Evolutionary conservation across 2,329 filamentous ascomycete species (phyloP).

Genomic region (Chaetomium sp.): DNA sequence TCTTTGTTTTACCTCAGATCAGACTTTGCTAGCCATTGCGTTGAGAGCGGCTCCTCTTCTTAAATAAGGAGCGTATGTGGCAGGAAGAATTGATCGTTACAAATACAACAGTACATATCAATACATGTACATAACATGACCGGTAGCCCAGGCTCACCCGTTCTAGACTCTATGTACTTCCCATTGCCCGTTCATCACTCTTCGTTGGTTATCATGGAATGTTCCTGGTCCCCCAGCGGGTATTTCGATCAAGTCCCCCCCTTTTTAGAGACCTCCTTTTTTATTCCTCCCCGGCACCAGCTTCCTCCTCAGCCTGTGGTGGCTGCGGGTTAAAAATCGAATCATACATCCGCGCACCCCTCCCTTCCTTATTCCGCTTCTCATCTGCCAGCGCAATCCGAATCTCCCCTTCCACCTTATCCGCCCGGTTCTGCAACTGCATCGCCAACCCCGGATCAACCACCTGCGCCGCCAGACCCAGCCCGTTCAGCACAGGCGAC

Average conservation of each 20-base stretch:
- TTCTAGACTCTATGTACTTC: too few relatives aligned
- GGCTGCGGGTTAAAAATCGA: conserved; percentile 26
- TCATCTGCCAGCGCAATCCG: conserved; percentile 12
- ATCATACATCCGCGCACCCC: conserved; percentile 26
- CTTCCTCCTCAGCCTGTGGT: conserved; percentile 8
- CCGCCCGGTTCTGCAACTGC: conserved; percentile 36
- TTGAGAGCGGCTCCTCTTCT: not conserved
- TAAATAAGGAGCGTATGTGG: not conserved
- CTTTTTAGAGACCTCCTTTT: not conserved
- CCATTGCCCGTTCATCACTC: too few relatives aligned
- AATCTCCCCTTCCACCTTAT: conserved; percentile 26
- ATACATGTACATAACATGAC: conserved; percentile 7
- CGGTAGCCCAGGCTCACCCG: too few relatives aligned
- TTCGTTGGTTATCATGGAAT: too few relatives aligned
- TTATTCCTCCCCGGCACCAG: not conserved
- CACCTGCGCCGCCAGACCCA: conserved; percentile 39
- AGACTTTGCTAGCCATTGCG: not conserved
- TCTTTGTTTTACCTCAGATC: not conserved
- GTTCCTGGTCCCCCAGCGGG: too few relatives aligned
- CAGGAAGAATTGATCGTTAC: conserved; percentile 1
- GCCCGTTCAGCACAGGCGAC: conserved; percentile 37
- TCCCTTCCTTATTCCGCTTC: not conserved
- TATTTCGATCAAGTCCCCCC: not conserved
- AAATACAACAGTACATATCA: conserved; percentile 17
- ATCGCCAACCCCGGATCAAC: conserved; percentile 32